Percentiles rank a stretch among this genome's conserved stretches.
phyloP scores from a whole-genome alignment of 331 rosid genomes.

The Malus hybrid region DNA sequence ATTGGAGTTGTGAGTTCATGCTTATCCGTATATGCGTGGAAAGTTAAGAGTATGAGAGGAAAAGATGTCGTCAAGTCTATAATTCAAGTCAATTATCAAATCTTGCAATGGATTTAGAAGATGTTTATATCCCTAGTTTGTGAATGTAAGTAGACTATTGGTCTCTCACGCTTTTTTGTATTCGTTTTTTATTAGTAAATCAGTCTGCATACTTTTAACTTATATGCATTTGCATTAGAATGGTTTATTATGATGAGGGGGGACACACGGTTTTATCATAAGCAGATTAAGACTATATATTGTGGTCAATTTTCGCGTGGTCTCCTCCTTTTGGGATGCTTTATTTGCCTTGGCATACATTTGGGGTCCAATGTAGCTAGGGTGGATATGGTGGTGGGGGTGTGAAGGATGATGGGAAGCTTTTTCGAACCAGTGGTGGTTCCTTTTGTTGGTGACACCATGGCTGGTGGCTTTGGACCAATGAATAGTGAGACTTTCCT shows the following conservation, averaged over 20 bases:
- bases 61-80: not conserved
- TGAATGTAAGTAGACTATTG: not conserved
- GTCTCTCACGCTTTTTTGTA: not conserved
- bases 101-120: not conserved
- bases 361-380: constrained; percentile 5
- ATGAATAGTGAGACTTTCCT: not conserved
- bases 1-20: not conserved
- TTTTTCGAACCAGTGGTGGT: constrained; percentile 2
- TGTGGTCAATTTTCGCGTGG: constrained; percentile 8
- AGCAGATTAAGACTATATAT: not conserved
- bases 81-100: not conserved
- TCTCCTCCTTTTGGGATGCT: not conserved
- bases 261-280: not conserved
- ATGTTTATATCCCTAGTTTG: not conserved
- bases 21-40: constrained; percentile 23
- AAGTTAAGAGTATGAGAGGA: not conserved
- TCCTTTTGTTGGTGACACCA: constrained; percentile 39
- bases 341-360: not conserved
- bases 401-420: constrained; percentile 4
- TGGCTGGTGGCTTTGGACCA: constrained; percentile 9
- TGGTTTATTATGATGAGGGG: not conserved
- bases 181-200: not conserved
- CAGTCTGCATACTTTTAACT: not conserved
- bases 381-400: constrained; percentile 22
- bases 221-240: not conserved